Evolutionary conservation across 306 rosid genomes (phyloP), one percentile per base, ranked within the genome.

Genomic region (Pterocarpus santalinus): DNA sequence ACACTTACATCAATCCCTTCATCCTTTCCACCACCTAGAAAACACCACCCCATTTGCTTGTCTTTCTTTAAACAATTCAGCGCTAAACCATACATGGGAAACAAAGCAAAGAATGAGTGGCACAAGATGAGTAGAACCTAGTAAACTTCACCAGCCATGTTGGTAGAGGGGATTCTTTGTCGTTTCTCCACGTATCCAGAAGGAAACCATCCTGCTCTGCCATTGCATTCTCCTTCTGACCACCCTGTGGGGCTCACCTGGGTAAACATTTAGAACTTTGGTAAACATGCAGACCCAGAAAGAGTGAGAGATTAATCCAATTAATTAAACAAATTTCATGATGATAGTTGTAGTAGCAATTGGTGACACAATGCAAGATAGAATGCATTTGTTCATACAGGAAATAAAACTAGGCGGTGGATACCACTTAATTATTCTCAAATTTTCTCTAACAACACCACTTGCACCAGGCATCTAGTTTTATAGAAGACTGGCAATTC

Each of bases 171-270:
- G 87, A 93, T 53, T 73, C 93, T 83, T 81, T 93, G 97, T 58
- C 98, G 91, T 90, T 87, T 95, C 92, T 92, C 97, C 51, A 93
- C 96, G 49, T 79, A 90, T 41, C 85, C 83, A 15, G 97, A 89
- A 69, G 99, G 98, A 87, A 95, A 95, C 99, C 99, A 95, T 67
- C 99, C 99, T 7, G 90, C 93, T 70, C 75, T 86, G 30, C 99
- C 98, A 39, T 87, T 91, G 89, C 94, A 93, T 87, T 95, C 98
- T 71, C 99, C 99, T 89, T 95, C 99, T 43, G 99, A 88, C 99
- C 99, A 95, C 57, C 99, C 99, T 55, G 97, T 58, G 62, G 87
- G 67, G 67, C 70, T 93, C 84, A 92, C 93, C 98, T 95, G 91
- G 2, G 62, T 41, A 72, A 80, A 61, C 73, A 73, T 36, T 46